Percentiles rank a stretch among this genome's conserved stretches.
These are phyloP conservation scores for Fragaria iinumae DNA, from an alignment of 306 rosid species.

Conservation along the genomic window DNA sequence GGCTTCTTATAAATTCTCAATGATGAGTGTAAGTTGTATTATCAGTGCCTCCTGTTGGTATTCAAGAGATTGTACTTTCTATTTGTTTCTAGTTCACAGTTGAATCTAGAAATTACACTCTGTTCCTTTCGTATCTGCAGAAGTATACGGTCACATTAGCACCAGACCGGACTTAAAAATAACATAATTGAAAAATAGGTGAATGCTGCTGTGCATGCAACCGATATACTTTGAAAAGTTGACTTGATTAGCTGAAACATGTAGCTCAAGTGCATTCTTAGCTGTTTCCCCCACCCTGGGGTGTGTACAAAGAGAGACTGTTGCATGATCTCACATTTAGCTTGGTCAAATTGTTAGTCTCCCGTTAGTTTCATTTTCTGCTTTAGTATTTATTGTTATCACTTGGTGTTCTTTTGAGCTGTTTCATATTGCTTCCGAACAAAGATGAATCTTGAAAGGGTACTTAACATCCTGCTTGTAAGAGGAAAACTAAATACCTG, in stretches of 20 bases:
- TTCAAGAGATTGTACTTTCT: neutral
- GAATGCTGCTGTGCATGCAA: neutral
- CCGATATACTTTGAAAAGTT: neutral
- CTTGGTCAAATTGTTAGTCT: neutral
- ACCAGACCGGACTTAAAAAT: neutral
- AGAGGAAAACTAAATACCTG: neutral
- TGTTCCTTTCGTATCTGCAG: neutral
- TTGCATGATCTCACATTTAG: neutral
- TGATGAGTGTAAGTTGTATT: neutral
- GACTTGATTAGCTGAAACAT: neutral
- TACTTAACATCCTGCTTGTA: neutral
- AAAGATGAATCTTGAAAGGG: neutral
- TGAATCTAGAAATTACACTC: neutral
- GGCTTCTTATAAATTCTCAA: neutral
- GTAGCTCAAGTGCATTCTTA: neutral
- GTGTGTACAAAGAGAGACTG: neutral
- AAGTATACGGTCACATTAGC: constrained; percentile 1
- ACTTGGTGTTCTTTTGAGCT: neutral
- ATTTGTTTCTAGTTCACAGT: neutral
- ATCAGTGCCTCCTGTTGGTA: neutral
- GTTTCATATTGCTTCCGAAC: neutral
- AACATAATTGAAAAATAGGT: neutral
- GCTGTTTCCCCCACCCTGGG: neutral
- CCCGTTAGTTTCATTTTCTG: neutral
- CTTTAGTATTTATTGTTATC: neutral